Base-by-base conservation (phyloP, 2,329 filamentous ascomycete genomes). In the Aspergillus ibericus region DNA sequence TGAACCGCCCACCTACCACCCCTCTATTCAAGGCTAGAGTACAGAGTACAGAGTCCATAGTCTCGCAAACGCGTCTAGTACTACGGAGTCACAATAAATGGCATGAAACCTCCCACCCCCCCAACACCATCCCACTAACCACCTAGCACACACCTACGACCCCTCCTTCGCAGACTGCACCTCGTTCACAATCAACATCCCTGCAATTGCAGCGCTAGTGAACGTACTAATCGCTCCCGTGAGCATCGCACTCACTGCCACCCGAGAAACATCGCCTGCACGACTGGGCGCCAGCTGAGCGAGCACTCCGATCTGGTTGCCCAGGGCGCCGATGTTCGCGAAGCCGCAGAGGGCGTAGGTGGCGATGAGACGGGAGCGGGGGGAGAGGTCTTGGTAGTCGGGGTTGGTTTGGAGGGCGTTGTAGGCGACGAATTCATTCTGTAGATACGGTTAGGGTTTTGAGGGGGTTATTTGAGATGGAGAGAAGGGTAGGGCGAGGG, bases 251-350 rank as follows among this genome's bases (percentile, higher is more conserved):
- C 88, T 92, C 18, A 96, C 58, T 3, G 91, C 91, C 27, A 96
- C 83, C 48, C 82, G 82, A 4, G 90, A 88, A 10, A 96, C 88
- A 66, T 95, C 90, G 58, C 88, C 90, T 36, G 85, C 83, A 46
- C 91, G 85, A 4, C 82, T 81, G 0, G 92, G 91, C 0, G 90
- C 88, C 60, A 96, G 85, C 77, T 96, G 91, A 4, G 88, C 85
- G 53, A 96, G 82, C 59, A 96, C 91, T 80, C 92, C 92, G 61
- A 96, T 95, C 77, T 96, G 92, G 56, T 92, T 93, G 72, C 92
- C 92, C 49, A 96, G 83, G 29, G 91, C 93, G 55, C 90, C 89
- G 66, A 96, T 89, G 79, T 96, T 96, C 62, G 91, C 92, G 72
- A 92, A 92, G 25, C 82, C 81, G 76, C 91, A 96, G 64, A 93